These are phyloP conservation scores for Hanseniaspora hatyaiensis DNA, from an alignment of 805 yeast species.

Conservation along the genomic window DNA sequence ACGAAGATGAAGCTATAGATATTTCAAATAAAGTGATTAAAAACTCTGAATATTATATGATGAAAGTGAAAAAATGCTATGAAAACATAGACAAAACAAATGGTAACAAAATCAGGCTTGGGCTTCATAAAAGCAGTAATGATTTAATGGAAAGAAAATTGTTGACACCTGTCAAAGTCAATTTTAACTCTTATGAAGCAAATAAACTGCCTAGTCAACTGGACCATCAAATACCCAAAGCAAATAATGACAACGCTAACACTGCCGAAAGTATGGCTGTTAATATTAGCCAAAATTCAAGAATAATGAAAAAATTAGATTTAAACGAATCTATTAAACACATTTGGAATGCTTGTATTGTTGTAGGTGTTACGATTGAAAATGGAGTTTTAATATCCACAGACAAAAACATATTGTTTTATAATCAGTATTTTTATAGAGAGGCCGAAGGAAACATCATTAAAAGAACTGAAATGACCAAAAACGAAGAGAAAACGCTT, in stretches of 20 bases:
- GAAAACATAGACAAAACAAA: too few relatives aligned
- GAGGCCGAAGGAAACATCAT: not conserved
- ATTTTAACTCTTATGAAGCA: not conserved
- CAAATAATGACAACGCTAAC: not conserved
- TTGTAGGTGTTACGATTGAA: conserved; percentile 62
- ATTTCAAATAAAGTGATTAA: conserved; percentile 20
- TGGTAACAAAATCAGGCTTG: not conserved
- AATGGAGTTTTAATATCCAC: conserved; percentile 72
- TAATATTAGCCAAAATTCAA: conserved; percentile 50
- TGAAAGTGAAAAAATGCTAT: not conserved
- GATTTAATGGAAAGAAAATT: conserved; percentile 10
- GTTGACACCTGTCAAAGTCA: conserved; percentile 28
- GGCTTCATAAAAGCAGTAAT: not conserved
- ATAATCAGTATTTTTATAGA: conserved; percentile 52
- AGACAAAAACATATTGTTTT: conserved; percentile 46
- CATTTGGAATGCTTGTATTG: conserved; percentile 63
- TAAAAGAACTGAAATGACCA: conserved; percentile 13
- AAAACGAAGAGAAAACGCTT: not conserved
- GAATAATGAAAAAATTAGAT: conserved; percentile 55
- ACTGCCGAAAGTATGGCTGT: not conserved
- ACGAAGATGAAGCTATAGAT: conserved; percentile 21
- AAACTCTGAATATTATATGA: not conserved
- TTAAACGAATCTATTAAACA: conserved; percentile 61
- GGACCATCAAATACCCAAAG: conserved; percentile 33
- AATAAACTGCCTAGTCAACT: too few relatives aligned